These are phyloP conservation scores for Zopfochytrium polystomum DNA, from an alignment of 371 early-diverging fungal species.

Conservation along the genomic window DNA sequence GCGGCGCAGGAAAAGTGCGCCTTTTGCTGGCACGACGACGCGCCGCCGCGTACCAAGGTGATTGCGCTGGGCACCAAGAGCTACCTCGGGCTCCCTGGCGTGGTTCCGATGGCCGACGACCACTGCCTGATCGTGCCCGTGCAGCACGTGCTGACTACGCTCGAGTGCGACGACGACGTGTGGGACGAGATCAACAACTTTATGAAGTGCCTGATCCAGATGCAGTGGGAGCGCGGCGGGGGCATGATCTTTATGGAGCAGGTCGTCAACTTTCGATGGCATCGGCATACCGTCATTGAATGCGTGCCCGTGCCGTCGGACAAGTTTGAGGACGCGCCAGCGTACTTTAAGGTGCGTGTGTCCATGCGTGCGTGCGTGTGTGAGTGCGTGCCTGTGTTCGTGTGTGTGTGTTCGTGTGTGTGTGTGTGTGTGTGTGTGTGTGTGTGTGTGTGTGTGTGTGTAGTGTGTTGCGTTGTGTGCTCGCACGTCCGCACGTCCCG, in stretches of 20 bases:
- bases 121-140: constrained; percentile 89
- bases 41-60: constrained; percentile 69
- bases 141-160: constrained; percentile 75
- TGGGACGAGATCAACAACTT: constrained; percentile 95
- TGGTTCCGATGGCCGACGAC: constrained; percentile 72
- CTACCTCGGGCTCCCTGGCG: constrained; percentile 77
- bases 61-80: constrained; percentile 72
- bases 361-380: too few species aligned
- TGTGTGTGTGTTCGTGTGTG: too few species aligned
- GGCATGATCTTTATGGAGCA: constrained; percentile 88
- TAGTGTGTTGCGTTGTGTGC: too few species aligned
- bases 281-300: constrained; percentile 84
- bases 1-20: constrained; percentile 66
- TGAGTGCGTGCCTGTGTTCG: too few species aligned
- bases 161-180: constrained; percentile 85
- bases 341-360: constrained; percentile 68
- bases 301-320: constrained; percentile 86
- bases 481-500: too few species aligned
- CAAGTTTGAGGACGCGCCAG: constrained; percentile 72
- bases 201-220: constrained; percentile 86
- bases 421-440: too few species aligned
- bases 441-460: too few species aligned
- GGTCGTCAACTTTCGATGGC: constrained; percentile 65
- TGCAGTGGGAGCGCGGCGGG: constrained; percentile 69
- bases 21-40: constrained; percentile 70